Conservation (phyloP, 306 rosid species). For the Sophora flavescens region DNA sequence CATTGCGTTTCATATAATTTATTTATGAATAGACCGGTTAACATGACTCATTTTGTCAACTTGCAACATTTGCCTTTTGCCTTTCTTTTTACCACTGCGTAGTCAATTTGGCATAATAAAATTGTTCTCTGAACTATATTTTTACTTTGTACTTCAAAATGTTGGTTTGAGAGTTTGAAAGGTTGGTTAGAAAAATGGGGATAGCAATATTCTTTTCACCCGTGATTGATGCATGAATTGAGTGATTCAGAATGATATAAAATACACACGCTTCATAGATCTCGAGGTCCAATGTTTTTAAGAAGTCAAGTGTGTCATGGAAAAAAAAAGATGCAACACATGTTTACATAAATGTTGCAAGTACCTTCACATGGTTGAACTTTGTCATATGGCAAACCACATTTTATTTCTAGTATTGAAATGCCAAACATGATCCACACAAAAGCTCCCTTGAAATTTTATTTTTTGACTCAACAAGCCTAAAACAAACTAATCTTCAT, state of each 20-base stretch:
- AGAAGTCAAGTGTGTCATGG: background rate
- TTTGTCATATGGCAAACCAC: background rate
- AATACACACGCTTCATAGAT: background rate
- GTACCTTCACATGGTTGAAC: background rate
- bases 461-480: slow-evolving; percentile 19
- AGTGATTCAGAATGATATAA: background rate
- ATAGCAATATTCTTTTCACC: background rate
- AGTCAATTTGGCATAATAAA: background rate
- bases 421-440: too few relatives aligned
- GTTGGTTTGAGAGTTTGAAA: background rate
- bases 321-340: background rate
- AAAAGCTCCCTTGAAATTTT: background rate
- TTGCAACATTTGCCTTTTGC: background rate
- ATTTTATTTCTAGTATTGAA: slow-evolving; percentile 34
- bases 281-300: background rate
- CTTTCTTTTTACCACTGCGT: background rate
- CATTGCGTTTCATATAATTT: too few relatives aligned
- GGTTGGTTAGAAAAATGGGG: background rate
- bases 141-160: background rate
- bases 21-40: background rate
- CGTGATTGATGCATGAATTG: background rate
- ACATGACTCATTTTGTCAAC: background rate
- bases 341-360: background rate
- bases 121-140: background rate
- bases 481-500: background rate